Evolutionary conservation across 2,329 filamentous ascomycete genomes (phyloP).

Genomic region (Paracorniculantispora psalliotae): DNA sequence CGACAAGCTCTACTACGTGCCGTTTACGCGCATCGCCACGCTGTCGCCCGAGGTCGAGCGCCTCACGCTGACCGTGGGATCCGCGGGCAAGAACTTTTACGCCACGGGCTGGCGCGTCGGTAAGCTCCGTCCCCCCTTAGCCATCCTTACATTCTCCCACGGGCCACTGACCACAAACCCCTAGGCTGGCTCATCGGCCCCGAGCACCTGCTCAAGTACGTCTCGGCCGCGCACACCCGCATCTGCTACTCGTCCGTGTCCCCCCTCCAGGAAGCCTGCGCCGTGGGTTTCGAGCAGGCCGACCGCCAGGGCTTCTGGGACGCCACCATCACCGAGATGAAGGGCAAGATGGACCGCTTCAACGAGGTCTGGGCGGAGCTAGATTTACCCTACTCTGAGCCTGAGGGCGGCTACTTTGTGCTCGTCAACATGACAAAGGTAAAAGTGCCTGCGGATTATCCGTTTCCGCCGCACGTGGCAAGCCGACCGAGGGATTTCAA

Average conservation of each 20-base stretch:
- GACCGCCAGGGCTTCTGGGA: constrained; percentile 86
- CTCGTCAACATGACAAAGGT: constrained; percentile 91
- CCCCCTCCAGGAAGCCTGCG: constrained; percentile 88
- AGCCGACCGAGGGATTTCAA: constrained; percentile 87
- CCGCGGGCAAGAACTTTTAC: constrained; percentile 97
- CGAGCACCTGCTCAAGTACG: constrained; percentile 82
- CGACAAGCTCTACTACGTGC: constrained; percentile 89
- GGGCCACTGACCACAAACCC: no score
- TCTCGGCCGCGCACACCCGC: constrained; percentile 85
- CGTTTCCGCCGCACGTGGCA: constrained; percentile 85
- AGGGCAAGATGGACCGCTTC: constrained; percentile 80
- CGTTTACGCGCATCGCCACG: constrained; percentile 88
- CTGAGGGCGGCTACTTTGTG: constrained; percentile 96
- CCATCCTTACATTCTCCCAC: no score
- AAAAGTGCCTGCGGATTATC: constrained; percentile 74
- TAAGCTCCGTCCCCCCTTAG: constrained; percentile 22
- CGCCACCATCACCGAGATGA: constrained; percentile 78
- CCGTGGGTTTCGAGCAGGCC: constrained; percentile 89
- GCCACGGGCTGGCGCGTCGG: constrained; percentile 92
- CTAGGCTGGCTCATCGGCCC: constrained; percentile 85
- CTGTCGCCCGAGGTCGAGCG: constrained; percentile 84
- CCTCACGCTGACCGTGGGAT: constrained; percentile 88
- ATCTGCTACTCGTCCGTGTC: constrained; percentile 96
- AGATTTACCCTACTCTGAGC: constrained; percentile 76
- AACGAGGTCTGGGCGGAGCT: constrained; percentile 76